Conservation (phyloP, 768 basidiomycete species). For the Tricholoma sp. region DNA sequence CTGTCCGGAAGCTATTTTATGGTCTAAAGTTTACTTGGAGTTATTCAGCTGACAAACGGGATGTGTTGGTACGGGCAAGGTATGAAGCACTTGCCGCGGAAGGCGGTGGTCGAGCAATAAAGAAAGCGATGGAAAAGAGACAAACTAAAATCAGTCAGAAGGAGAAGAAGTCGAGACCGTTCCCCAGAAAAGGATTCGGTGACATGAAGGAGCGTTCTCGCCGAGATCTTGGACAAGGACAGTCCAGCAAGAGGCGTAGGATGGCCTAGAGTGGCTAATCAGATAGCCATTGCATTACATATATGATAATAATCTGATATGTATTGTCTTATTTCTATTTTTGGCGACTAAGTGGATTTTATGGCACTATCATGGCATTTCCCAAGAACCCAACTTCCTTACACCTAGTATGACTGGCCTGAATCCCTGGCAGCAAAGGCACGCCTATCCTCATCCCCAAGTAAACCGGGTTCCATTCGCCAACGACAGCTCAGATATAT, state of each 20-base stretch:
- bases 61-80: slow-evolving; percentile 65
- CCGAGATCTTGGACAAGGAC: slow-evolving; percentile 8
- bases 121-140: slow-evolving; percentile 85
- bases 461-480: slow-evolving; percentile 15
- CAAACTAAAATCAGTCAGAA: slow-evolving; percentile 83
- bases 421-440: not conserved
- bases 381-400: slow-evolving; percentile 4
- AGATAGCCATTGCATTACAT: too few relatives aligned
- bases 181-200: slow-evolving; percentile 24
- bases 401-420: slow-evolving; percentile 3
- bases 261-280: not conserved
- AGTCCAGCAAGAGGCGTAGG: slow-evolving; percentile 15
- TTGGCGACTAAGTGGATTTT: not conserved
- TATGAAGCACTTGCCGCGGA: slow-evolving; percentile 73
- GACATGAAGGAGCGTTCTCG: not conserved
- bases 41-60: slow-evolving; percentile 68
- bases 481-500: slow-evolving; percentile 46
- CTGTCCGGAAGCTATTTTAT: not conserved
- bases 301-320: too few relatives aligned
- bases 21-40: slow-evolving; percentile 5
- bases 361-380: not conserved
- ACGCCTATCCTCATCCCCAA: slow-evolving; percentile 5
- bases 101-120: slow-evolving; percentile 79
- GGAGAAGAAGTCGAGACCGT: slow-evolving; percentile 84
- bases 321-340: too few relatives aligned